Conservation (phyloP, 768 basidiomycete genomes). For the Amanita muscaria region DNA sequence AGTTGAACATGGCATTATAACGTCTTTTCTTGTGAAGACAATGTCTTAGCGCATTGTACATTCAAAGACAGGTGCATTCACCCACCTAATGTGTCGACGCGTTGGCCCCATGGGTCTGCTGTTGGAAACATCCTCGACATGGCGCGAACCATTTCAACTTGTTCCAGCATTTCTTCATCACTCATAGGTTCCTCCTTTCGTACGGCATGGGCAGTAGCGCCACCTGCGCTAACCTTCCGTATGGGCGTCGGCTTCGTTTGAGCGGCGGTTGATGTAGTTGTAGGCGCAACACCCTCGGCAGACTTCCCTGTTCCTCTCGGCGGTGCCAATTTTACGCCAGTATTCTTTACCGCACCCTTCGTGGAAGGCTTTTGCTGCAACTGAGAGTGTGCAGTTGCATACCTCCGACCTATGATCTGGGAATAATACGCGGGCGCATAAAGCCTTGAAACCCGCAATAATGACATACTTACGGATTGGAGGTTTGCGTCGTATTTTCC, state of each 20-base stretch:
- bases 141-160: constrained; percentile 27
- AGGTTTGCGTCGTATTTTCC: constrained; percentile 19
- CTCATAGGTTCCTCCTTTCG: constrained; percentile 9
- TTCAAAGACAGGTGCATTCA: not conserved
- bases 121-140: constrained; percentile 28
- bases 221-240: not conserved
- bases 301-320: not conserved
- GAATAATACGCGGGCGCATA: not conserved
- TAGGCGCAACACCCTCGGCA: not conserved
- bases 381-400: constrained; percentile 13
- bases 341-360: not conserved
- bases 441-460: not conserved
- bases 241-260: not conserved
- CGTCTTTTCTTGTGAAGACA: constrained; percentile 30
- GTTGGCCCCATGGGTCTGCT: constrained; percentile 34
- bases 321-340: not conserved
- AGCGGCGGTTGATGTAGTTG: not conserved
- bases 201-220: constrained; percentile 5
- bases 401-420: constrained; percentile 6
- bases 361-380: constrained; percentile 10
- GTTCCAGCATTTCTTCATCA: constrained; percentile 26
- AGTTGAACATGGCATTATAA: constrained; percentile 25
- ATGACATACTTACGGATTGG: constrained; percentile 3
- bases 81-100: constrained; percentile 33
- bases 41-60: constrained; percentile 2